These are phyloP conservation scores for Penicillium palitans DNA, from an alignment of 2,329 filamentous ascomycete species.

Conservation along the genomic window DNA sequence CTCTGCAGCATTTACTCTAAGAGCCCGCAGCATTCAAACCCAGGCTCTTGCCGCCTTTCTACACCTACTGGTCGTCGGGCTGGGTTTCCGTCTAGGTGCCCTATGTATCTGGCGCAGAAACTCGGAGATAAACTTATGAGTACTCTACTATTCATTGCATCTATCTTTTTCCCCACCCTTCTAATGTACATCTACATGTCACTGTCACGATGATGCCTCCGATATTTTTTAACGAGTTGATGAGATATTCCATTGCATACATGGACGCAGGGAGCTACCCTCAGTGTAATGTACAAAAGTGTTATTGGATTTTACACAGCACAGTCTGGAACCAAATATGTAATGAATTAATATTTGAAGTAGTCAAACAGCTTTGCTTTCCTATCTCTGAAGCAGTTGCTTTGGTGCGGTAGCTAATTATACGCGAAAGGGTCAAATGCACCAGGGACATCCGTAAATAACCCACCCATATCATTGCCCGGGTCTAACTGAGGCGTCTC, in stretches of 20 bases:
- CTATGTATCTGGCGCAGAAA: constrained; percentile 34
- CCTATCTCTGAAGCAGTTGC: background rate
- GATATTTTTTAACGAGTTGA: background rate
- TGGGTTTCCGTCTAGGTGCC: constrained; percentile 40
- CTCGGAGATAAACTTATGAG: background rate
- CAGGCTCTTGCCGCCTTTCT: constrained; percentile 47
- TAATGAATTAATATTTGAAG: background rate
- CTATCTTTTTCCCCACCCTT: background rate
- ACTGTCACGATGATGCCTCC: background rate
- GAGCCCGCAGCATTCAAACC: constrained; percentile 35
- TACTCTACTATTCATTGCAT: background rate
- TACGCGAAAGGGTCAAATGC: background rate
- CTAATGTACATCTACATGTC: background rate
- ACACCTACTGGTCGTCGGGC: constrained; percentile 49
- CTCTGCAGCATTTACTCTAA: constrained; percentile 66
- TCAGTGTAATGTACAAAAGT: background rate
- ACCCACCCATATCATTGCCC: background rate
- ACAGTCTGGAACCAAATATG: background rate
- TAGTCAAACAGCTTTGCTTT: background rate
- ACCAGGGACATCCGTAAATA: background rate
- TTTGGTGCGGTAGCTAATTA: background rate
- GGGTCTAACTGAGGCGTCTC: background rate
- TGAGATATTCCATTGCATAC: background rate
- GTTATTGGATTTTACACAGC: background rate
- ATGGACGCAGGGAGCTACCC: background rate